Conservation (phyloP, 345 rosid genomes). For the Kernera saxatilis region DNA sequence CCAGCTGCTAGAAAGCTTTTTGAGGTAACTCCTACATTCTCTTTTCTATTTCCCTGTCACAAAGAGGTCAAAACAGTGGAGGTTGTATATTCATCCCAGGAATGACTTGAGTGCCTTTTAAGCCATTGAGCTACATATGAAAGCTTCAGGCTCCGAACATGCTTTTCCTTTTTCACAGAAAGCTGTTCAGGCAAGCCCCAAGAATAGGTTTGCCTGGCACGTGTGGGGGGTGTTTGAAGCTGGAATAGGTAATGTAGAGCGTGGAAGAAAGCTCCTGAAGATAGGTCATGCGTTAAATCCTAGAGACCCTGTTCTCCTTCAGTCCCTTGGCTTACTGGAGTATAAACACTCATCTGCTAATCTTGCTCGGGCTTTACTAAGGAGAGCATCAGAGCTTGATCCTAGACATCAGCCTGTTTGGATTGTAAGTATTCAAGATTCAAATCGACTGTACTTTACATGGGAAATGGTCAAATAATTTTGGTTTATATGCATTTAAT, state of each 20-base stretch:
- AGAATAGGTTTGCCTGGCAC: constrained; percentile 96
- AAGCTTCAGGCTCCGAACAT: constrained; percentile 1
- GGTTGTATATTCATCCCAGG: neutral
- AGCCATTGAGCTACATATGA: neutral
- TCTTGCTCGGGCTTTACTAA: constrained; percentile 64
- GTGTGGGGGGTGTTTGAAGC: constrained; percentile 94
- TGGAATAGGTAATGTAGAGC: constrained; percentile 57
- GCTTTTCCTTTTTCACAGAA: constrained; percentile 35
- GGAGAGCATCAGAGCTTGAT: constrained; percentile 79
- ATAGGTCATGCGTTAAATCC: constrained; percentile 92
- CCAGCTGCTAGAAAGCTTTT: constrained; percentile 70
- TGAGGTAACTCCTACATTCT: constrained; percentile 49
- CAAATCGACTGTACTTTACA: neutral
- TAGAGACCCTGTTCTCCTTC: constrained; percentile 90
- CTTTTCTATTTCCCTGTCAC: neutral
- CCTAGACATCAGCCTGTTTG: constrained; percentile 92
- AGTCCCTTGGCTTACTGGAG: constrained; percentile 88
- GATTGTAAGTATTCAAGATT: constrained; percentile 60
- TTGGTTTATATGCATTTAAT: neutral
- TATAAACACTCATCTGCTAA: constrained; percentile 77
- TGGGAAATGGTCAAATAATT: neutral
- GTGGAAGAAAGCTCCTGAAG: constrained; percentile 81
- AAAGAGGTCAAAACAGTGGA: neutral
- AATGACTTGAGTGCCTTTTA: neutral
- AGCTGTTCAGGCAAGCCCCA: constrained; percentile 95